Conservation (phyloP, 1,284 basidiomycete genomes). For the Moesziomyces globuligerus region DNA sequence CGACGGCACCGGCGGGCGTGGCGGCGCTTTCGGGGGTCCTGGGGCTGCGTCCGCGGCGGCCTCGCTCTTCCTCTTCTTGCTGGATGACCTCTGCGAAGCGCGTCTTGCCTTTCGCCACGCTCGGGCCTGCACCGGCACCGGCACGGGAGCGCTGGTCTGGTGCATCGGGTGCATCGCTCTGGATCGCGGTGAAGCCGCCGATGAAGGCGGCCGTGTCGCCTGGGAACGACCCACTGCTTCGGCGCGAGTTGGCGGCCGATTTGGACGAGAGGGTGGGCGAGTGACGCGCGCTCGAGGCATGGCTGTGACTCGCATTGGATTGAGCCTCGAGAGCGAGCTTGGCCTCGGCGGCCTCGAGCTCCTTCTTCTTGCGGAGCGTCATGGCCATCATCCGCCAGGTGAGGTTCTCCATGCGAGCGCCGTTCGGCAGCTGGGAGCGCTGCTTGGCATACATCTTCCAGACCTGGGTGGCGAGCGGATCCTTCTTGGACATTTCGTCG, state of each 20-base stretch:
- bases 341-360: constrained; percentile 57
- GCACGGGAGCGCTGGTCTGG: constrained; percentile 8
- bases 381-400: constrained; percentile 99
- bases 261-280: constrained; percentile 35
- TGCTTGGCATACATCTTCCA: constrained; percentile 96
- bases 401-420: constrained; percentile 94
- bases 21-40: constrained; percentile 58
- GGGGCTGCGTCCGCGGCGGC: constrained; percentile 52
- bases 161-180: constrained; percentile 6
- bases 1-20: constrained; percentile 40
- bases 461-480: constrained; percentile 91
- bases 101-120: constrained; percentile 68
- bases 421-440: constrained; percentile 86
- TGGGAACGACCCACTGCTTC: constrained; percentile 47
- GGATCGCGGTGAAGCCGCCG: constrained; percentile 39
- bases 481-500: constrained; percentile 72
- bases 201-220: constrained; percentile 13
- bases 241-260: constrained; percentile 28
- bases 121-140: neutral
- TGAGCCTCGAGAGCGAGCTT: constrained; percentile 23
- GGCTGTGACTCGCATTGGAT: constrained; percentile 32
- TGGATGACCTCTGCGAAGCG: constrained; percentile 69
- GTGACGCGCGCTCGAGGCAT: constrained; percentile 35
- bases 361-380: constrained; percentile 82
- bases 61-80: constrained; percentile 56